phyloP scores from a whole-genome alignment of 495 filamentous ascomycete genomes.

The Xylaria longipes region DNA sequence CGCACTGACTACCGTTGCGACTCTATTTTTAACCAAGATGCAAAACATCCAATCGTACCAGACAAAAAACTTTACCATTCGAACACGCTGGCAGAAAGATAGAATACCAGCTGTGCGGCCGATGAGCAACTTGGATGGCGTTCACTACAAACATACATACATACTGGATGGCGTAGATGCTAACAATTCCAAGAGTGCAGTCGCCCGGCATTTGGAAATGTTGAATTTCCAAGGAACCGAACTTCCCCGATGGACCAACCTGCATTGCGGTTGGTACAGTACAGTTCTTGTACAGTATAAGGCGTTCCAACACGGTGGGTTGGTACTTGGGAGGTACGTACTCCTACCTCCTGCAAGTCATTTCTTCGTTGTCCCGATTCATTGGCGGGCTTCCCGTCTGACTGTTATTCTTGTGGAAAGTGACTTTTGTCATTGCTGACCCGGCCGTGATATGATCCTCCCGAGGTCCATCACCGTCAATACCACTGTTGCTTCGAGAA shows the following conservation, averaged over 20 bases:
- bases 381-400: conserved; percentile 27
- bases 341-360: not conserved
- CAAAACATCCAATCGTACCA: conserved; percentile 7
- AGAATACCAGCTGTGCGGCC: not conserved
- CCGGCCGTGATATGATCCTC: conserved; percentile 12
- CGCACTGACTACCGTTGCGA: conserved; percentile 13
- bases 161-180: not conserved
- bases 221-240: not conserved
- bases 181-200: not conserved
- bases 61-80: not conserved
- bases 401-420: conserved; percentile 4
- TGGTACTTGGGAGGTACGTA: not conserved
- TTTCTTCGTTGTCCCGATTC: not conserved
- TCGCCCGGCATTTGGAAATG: not conserved
- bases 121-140: not conserved
- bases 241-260: not conserved
- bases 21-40: conserved; percentile 25
- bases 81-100: too few relatives aligned
- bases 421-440: conserved; percentile 21
- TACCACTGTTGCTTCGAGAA: not conserved
- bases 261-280: not conserved
- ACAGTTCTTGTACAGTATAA: not conserved
- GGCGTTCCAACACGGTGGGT: not conserved
- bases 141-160: not conserved
- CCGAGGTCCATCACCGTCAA: not conserved